Evolutionary conservation across 2,329 filamentous ascomycete genomes (phyloP).

Genomic region (Xylariaceae sp.): DNA sequence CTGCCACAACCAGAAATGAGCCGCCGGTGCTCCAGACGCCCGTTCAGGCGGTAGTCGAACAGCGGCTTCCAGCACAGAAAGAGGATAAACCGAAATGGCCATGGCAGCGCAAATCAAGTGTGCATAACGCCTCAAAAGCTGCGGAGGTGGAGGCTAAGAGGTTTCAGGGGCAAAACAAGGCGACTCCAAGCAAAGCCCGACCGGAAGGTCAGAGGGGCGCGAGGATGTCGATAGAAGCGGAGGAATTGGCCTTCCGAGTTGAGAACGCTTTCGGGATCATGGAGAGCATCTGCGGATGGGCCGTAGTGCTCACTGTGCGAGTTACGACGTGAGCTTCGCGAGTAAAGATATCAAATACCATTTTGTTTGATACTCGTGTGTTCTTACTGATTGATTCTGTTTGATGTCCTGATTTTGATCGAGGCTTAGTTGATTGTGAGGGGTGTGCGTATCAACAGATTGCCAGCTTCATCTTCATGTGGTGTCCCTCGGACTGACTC

Average conservation of each 20-base stretch:
- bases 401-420: too few species aligned
- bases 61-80: slow-evolving; percentile 28
- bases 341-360: neutral
- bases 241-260: slow-evolving; percentile 47
- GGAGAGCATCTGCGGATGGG: slow-evolving; percentile 48
- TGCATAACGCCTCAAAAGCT: slow-evolving; percentile 4
- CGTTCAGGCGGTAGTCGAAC: slow-evolving; percentile 31
- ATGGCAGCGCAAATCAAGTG: slow-evolving; percentile 26
- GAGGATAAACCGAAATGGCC: slow-evolving; percentile 28
- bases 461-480: too few species aligned
- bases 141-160: slow-evolving; percentile 3
- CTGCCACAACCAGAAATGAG: slow-evolving; percentile 23
- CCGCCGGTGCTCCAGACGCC: slow-evolving; percentile 12
- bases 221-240: slow-evolving; percentile 39
- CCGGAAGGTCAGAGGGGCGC: slow-evolving; percentile 21
- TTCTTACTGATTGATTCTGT: too few species aligned
- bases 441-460: too few species aligned
- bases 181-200: slow-evolving; percentile 16
- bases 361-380: too few species aligned
- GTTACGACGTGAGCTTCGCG: slow-evolving; percentile 19
- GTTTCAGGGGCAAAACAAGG: neutral
- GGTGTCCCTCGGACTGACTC: too few species aligned
- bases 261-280: slow-evolving; percentile 49
- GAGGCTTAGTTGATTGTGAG: too few species aligned
- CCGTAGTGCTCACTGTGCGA: slow-evolving; percentile 41